A percentile compares a stretch with the other conserved stretches of the same genome.
Conservation (phyloP, 345 rosid species). For the Salix arbutifolia region DNA sequence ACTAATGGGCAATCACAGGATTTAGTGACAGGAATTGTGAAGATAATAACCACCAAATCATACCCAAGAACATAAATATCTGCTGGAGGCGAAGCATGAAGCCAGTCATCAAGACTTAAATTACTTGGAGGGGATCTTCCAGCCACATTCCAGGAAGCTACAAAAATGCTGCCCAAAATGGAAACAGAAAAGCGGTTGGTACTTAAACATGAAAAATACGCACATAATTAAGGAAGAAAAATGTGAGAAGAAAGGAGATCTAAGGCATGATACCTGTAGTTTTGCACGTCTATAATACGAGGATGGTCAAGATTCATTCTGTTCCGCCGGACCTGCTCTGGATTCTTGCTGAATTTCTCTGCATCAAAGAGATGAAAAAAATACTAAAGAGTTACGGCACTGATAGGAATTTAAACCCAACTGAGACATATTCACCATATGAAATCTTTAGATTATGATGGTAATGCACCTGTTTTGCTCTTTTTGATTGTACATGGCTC, state of each 20-base stretch:
- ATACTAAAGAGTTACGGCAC: background rate
- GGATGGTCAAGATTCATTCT: constrained; percentile 95
- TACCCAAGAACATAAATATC: constrained; percentile 97
- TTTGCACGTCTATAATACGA: constrained; percentile 89
- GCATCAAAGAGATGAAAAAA: constrained; percentile 24
- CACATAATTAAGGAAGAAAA: background rate
- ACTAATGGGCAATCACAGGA: background rate
- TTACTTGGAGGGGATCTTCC: constrained; percentile 87
- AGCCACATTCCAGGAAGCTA: constrained; percentile 94
- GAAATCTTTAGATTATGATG: background rate
- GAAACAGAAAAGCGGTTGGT: constrained; percentile 10
- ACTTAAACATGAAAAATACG: background rate
- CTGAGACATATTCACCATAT: background rate
- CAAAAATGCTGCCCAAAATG: constrained; percentile 65
- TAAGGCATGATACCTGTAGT: constrained; percentile 54
- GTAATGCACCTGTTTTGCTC: constrained; percentile 70
- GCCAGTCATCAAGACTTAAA: constrained; percentile 90
- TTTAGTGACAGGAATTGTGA: constrained; percentile 9
- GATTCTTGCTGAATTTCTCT: constrained; percentile 71
- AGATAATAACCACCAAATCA: constrained; percentile 13
- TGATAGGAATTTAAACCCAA: constrained; percentile 5
- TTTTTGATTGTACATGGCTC: constrained; percentile 75
- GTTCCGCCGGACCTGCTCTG: constrained; percentile 62
- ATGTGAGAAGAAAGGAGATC: background rate
- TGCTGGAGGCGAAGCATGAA: constrained; percentile 92